These are phyloP conservation scores for Mortierella sp. DNA, from an alignment of 371 early-diverging fungal genomes.

Conservation along the genomic window DNA sequence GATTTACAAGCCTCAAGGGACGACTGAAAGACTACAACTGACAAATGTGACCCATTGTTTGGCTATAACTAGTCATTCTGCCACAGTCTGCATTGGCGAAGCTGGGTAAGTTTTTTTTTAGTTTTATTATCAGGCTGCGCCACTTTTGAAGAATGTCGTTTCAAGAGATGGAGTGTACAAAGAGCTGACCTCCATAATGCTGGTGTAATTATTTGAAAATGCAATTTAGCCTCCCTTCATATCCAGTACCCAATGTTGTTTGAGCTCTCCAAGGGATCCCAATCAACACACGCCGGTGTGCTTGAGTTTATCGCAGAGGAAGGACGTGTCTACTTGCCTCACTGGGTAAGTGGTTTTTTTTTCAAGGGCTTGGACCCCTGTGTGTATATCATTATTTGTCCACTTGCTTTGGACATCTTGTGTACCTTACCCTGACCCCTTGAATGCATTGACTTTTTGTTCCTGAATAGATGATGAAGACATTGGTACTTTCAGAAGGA, in stretches of 20 bases:
- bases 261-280: slow-evolving; percentile 72
- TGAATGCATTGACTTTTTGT: not conserved
- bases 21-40: not conserved
- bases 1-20: not conserved
- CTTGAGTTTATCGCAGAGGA: slow-evolving; percentile 99
- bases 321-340: slow-evolving; percentile 96
- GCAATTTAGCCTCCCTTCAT: slow-evolving; percentile 80
- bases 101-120: slow-evolving; percentile 71
- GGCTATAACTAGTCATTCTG: slow-evolving; percentile 76
- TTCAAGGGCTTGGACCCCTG: not conserved
- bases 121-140: slow-evolving; percentile 56
- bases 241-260: slow-evolving; percentile 97
- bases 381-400: not conserved
- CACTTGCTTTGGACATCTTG: not conserved
- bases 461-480: slow-evolving; percentile 91
- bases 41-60: not conserved
- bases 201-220: not conserved
- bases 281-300: slow-evolving; percentile 96
- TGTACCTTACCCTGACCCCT: not conserved
- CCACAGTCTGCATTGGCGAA: slow-evolving; percentile 93
- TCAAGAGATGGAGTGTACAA: not conserved
- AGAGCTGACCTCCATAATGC: not conserved
- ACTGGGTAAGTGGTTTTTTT: slow-evolving; percentile 82
- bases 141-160: not conserved
- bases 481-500: slow-evolving; percentile 84